Evolutionary conservation across 768 basidiomycete species (phyloP).

Genomic region (Phaeotremella fagi): DNA sequence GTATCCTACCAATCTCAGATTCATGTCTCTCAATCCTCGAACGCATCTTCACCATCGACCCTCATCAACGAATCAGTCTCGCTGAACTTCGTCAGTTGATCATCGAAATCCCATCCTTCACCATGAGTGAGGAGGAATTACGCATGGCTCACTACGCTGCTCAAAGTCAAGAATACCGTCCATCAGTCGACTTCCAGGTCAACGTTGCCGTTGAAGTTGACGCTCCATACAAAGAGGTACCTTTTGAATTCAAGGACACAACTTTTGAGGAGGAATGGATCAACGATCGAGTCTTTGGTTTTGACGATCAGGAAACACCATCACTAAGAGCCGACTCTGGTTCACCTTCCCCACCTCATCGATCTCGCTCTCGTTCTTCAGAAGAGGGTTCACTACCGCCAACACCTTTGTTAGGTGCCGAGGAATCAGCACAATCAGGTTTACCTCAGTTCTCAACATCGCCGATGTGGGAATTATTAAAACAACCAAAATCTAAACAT

Average conservation of each 20-base stretch:
- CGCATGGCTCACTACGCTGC: constrained; percentile 36
- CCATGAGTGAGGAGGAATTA: constrained; percentile 56
- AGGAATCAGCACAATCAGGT: not conserved
- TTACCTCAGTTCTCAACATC: not conserved
- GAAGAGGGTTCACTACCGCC: constrained; percentile 31
- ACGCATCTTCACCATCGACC: constrained; percentile 65
- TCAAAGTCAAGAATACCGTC: not conserved
- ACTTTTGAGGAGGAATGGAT: constrained; percentile 16
- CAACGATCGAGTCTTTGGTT: constrained; percentile 20
- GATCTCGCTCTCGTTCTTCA: constrained; percentile 25
- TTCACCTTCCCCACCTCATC: constrained; percentile 30
- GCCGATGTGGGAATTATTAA: not conserved
- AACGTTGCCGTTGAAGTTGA: not conserved
- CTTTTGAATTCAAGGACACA: constrained; percentile 3
- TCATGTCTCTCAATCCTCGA: constrained; percentile 63
- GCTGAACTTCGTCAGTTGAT: constrained; percentile 61
- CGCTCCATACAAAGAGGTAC: not conserved
- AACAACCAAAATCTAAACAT: constrained; percentile 12
- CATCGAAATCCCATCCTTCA: constrained; percentile 59
- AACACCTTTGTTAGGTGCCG: constrained; percentile 24
- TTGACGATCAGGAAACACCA: constrained; percentile 31
- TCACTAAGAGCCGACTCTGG: constrained; percentile 38
- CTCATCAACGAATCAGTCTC: constrained; percentile 61
- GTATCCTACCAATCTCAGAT: constrained; percentile 67
- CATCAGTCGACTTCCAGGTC: not conserved